These are phyloP conservation scores for Dictyostelium brefeldianum DNA, from an alignment of 78 protist species.

Conservation along the genomic window DNA sequence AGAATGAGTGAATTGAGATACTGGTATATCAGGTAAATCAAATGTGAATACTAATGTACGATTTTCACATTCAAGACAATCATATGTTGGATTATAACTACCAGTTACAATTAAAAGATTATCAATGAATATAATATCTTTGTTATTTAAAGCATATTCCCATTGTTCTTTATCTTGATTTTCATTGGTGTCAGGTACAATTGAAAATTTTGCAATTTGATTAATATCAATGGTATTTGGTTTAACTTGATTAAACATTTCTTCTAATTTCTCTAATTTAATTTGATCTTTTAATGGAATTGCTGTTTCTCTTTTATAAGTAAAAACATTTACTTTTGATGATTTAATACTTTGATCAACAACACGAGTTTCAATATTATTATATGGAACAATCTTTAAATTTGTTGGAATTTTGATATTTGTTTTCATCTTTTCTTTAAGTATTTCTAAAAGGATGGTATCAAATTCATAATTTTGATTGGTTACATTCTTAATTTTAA, in stretches of 20 bases:
- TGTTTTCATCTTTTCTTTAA: neutral
- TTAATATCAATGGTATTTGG: neutral
- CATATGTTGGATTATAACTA: neutral
- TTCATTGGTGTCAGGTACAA: neutral
- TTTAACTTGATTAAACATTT: neutral
- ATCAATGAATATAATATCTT: neutral
- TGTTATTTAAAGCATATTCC: neutral
- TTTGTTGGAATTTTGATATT: neutral
- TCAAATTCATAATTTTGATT: neutral
- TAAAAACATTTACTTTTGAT: neutral
- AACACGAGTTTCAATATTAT: neutral
- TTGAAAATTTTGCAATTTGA: neutral
- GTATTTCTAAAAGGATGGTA: neutral
- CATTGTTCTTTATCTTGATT: neutral
- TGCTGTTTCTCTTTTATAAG: neutral
- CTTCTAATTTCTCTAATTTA: neutral
- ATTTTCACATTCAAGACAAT: neutral
- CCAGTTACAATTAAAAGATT: neutral
- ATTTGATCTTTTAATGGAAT: neutral
- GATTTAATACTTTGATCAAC: neutral
- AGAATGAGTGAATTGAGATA: neutral
- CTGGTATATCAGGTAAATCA: neutral
- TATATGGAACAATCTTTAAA: neutral
- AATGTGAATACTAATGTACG: neutral
- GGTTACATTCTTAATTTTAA: neutral